Percentiles rank a stretch among this genome's conserved stretches.
Conservation (phyloP, 148 eudicot genomes). For the Diospyros kaki region DNA sequence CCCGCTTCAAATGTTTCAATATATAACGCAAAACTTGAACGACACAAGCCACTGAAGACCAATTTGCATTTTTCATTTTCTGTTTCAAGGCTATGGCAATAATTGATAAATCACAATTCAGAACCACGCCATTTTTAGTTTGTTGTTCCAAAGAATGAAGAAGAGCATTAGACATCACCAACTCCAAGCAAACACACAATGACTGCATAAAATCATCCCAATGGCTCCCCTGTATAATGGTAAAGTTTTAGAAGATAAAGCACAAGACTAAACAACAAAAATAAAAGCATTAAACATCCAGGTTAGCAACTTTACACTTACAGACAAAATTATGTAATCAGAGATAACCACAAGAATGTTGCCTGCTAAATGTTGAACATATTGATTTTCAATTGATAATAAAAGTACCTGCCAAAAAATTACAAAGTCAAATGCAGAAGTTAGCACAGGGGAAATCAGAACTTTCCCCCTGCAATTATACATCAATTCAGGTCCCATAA, state of each 20-base stretch:
- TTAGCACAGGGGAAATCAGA: too few species aligned
- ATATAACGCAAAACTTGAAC: constrained; percentile 50
- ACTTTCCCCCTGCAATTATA: background rate
- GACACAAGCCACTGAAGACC: constrained; percentile 52
- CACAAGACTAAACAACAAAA: background rate
- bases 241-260: constrained; percentile 13
- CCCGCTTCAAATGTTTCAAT: constrained; percentile 47
- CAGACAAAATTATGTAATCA: constrained; percentile 46
- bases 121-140: constrained; percentile 15
- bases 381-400: constrained; percentile 39
- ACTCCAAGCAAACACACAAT: constrained; percentile 53
- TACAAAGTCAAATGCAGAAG: background rate
- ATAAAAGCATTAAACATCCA: background rate
- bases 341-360: constrained; percentile 55
- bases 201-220: constrained; percentile 42
- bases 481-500: background rate
- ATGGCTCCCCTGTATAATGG: constrained; percentile 38
- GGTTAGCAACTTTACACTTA: constrained; percentile 26
- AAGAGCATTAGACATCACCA: constrained; percentile 37
- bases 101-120: constrained; percentile 17
- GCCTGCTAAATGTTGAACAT: constrained; percentile 51
- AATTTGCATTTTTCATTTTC: constrained; percentile 37
- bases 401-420: constrained; percentile 38
- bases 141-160: constrained; percentile 21
- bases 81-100: constrained; percentile 14